A percentile compares a stretch with the other conserved stretches of the same genome.
These are phyloP conservation scores for Penicillium glabrum DNA, from an alignment of 2,329 filamentous ascomycete species.

Conservation along the genomic window DNA sequence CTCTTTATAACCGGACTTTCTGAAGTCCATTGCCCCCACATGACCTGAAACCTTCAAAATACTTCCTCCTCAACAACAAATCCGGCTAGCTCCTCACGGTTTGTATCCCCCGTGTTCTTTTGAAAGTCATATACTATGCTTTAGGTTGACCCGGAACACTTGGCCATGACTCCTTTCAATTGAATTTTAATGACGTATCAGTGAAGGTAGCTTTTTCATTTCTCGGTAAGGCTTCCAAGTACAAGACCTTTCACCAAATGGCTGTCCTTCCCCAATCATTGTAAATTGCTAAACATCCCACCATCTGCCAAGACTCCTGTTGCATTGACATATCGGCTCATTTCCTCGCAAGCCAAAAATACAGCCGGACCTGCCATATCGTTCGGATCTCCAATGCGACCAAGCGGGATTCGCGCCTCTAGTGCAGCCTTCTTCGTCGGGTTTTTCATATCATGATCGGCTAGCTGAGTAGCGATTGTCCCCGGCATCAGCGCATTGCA, in stretches of 20 bases:
- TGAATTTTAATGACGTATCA: no score
- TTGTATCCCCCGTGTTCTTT: no score
- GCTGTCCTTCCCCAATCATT: conserved; percentile 5
- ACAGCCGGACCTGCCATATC: conserved; percentile 72
- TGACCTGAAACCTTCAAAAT: no score
- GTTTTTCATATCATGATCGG: conserved; percentile 73
- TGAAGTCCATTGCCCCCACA: no score
- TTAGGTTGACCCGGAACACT: no score
- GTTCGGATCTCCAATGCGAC: conserved; percentile 61
- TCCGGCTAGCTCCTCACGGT: no score
- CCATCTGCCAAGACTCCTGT: conserved; percentile 19
- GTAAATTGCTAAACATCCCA: conserved; percentile 22
- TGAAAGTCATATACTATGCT: no score
- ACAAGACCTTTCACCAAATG: background rate
- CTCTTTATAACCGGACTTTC: no score
- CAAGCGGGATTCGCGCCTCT: conserved; percentile 72
- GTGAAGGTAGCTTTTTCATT: no score
- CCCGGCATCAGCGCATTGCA: conserved; percentile 80
- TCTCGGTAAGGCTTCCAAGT: background rate
- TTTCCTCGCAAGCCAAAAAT: conserved; percentile 22
- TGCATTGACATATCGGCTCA: conserved; percentile 23
- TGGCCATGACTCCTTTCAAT: no score
- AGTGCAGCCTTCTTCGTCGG: conserved; percentile 45
- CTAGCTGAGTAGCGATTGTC: conserved; percentile 76
- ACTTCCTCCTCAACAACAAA: no score